Evolutionary conservation across 139 green algal species (phyloP).

Genomic region (Chlorokybus atmophyticus): DNA sequence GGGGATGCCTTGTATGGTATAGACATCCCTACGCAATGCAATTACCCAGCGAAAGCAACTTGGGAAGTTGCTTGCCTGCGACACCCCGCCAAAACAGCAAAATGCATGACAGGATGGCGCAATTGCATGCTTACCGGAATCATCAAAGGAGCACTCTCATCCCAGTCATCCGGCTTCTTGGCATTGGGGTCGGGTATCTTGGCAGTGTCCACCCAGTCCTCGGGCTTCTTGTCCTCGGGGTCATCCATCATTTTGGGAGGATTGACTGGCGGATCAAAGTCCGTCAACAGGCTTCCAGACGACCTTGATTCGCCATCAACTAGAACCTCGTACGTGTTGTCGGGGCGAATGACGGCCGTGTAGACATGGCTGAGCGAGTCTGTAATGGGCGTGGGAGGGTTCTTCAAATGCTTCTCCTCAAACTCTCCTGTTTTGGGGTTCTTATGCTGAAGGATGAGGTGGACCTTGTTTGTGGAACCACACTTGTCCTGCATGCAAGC

Average conservation of each 20-base stretch:
- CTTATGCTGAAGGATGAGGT: slow-evolving; percentile 79
- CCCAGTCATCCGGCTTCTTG: slow-evolving; percentile 78
- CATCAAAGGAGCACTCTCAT: slow-evolving; percentile 49
- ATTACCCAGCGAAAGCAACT: too few relatives aligned
- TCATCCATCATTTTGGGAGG: slow-evolving; percentile 37
- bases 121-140: too few relatives aligned
- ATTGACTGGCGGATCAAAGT: slow-evolving; percentile 38
- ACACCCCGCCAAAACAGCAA: too few relatives aligned
- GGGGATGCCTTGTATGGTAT: too few relatives aligned
- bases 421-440: slow-evolving; percentile 71
- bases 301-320: slow-evolving; percentile 35
- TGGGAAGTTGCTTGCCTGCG: too few relatives aligned
- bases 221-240: slow-evolving; percentile 37
- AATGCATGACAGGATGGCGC: too few relatives aligned
- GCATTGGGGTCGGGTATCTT: slow-evolving; percentile 46
- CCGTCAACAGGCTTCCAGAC: slow-evolving; percentile 24
- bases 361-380: slow-evolving; percentile 37
- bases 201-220: slow-evolving; percentile 38
- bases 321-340: slow-evolving; percentile 33
- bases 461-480: slow-evolving; percentile 64
- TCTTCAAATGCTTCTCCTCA: slow-evolving; percentile 78
- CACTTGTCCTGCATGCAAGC: too few relatives aligned
- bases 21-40: too few relatives aligned
- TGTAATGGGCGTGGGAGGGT: slow-evolving; percentile 39
- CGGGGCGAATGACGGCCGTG: slow-evolving; percentile 30